Percentiles rank a stretch among this genome's conserved stretches.
Conservation (phyloP, 1,284 basidiomycete genomes). For the Puccinia triticina region DNA sequence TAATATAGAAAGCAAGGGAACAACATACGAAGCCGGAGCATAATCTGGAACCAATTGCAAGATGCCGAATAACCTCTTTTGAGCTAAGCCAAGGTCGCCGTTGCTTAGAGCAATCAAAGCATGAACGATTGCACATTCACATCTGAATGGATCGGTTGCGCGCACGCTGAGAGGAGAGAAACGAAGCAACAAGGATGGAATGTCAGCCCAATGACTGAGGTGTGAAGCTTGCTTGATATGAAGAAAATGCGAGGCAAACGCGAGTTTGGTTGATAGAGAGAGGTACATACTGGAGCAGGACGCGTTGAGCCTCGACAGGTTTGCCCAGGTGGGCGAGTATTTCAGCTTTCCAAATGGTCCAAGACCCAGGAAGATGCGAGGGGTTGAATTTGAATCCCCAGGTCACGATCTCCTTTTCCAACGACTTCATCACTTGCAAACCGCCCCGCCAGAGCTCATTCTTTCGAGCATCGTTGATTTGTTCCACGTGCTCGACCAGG, state of each 20-base stretch:
- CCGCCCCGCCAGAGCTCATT: not conserved
- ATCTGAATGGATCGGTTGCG: not conserved
- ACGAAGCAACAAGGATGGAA: not conserved
- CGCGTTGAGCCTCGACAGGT: not conserved
- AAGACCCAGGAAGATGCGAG: conserved; percentile 17
- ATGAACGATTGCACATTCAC: not conserved
- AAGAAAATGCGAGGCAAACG: not conserved
- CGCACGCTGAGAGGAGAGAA: not conserved
- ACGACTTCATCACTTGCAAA: not conserved
- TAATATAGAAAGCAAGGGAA: not conserved
- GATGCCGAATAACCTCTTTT: not conserved
- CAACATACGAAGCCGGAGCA: not conserved
- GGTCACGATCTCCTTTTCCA: not conserved
- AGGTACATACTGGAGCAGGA: not conserved
- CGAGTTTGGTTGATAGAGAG: not conserved
- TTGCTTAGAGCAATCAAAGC: not conserved
- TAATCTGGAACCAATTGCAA: not conserved
- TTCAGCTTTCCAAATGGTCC: conserved; percentile 31
- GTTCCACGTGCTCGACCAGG: not conserved
- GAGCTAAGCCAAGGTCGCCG: not conserved
- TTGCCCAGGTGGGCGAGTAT: conserved; percentile 20
- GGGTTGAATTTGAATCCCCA: conserved; percentile 25
- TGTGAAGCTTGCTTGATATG: not conserved
- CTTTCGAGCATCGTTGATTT: not conserved
- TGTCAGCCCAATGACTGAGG: not conserved